Conservation (phyloP, 257 asterid genomes). For the Apocynum venetum region DNA sequence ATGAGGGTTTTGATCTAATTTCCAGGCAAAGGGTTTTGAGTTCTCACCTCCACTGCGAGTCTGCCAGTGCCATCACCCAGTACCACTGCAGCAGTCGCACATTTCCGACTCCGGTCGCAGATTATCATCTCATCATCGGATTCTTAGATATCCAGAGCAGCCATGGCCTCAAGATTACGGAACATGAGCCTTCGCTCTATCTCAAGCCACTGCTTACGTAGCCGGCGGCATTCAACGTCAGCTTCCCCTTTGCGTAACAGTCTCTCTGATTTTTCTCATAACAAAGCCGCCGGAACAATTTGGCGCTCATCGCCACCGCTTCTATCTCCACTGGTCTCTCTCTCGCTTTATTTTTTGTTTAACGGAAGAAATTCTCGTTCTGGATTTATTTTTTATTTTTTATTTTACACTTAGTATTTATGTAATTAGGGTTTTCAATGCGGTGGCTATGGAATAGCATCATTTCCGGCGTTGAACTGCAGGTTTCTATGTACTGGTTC, state of each 20-base stretch:
- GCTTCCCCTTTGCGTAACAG: neutral
- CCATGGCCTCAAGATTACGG: conserved; percentile 17
- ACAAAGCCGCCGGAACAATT: neutral
- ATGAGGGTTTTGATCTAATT: no score
- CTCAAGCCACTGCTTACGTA: neutral
- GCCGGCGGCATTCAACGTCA: conserved; percentile 17
- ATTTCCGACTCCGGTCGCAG: neutral
- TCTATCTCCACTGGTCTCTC: neutral
- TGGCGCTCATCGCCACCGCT: neutral
- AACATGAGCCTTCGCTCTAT: conserved; percentile 9
- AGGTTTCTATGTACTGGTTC: conserved; percentile 39
- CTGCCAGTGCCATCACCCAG: no score
- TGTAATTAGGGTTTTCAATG: conserved; percentile 7
- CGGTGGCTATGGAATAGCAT: conserved; percentile 1
- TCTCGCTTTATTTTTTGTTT: neutral
- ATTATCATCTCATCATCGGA: neutral
- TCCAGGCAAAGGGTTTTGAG: no score
- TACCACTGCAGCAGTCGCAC: neutral
- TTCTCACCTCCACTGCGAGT: no score
- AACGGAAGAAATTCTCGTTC: neutral
- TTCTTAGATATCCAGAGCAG: neutral
- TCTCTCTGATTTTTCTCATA: neutral
- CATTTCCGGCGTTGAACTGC: conserved; percentile 3
- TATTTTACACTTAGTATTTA: no score
- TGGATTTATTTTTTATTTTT: neutral